Evolutionary conservation across 768 basidiomycete species (phyloP).

Genomic region (Gymnopilus dilepis): DNA sequence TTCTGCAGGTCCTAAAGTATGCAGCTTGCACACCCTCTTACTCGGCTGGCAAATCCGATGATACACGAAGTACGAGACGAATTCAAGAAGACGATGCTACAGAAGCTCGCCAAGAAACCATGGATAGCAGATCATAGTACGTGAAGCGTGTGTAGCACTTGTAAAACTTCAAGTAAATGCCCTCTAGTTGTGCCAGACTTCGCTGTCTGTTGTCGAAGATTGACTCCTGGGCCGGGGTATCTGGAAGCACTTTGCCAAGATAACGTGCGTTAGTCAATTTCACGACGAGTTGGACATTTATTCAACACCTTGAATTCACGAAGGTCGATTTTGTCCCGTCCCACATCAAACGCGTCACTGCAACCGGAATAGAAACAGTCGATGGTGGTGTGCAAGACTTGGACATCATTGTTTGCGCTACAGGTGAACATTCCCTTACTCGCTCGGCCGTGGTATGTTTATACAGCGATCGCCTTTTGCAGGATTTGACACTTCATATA

Average conservation of each 20-base stretch:
- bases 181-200: conserved; percentile 62
- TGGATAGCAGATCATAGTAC: conserved; percentile 63
- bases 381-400: conserved; percentile 61
- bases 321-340: conserved; percentile 60
- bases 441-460: not conserved
- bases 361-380: conserved; percentile 57
- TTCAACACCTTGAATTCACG: not conserved
- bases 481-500: conserved; percentile 61
- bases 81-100: conserved; percentile 51
- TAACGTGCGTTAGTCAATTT: conserved; percentile 47
- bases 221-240: conserved; percentile 73
- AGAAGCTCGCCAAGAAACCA: conserved; percentile 58
- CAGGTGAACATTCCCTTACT: conserved; percentile 42
- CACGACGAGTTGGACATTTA: not conserved
- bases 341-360: conserved; percentile 55
- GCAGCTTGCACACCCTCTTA: conserved; percentile 47
- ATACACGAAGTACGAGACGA: conserved; percentile 39
- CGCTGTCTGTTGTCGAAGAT: conserved; percentile 60
- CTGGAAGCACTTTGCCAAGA: conserved; percentile 67
- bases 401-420: conserved; percentile 69
- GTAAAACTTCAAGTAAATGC: not conserved
- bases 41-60: conserved; percentile 43
- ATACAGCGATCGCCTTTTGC: not conserved
- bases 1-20: not conserved
- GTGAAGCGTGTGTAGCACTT: conserved; percentile 9